Base-by-base conservation (phyloP, 1,284 basidiomycete genomes). In the Abortiporus biennis region DNA sequence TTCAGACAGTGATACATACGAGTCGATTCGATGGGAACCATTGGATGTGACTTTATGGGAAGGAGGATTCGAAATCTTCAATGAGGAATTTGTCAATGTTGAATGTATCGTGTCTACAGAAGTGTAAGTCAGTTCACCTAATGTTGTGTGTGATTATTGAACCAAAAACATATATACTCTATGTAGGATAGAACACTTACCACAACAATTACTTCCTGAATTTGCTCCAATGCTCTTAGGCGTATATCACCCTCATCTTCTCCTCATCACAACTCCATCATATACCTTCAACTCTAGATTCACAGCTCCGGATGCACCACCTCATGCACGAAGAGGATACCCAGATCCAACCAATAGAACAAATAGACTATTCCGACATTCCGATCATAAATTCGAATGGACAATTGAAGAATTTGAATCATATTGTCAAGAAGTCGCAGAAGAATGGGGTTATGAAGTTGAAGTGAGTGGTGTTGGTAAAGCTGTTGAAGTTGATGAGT, bases 351-450 rank as follows among this genome's bases (percentile, higher is more conserved):
- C 83, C 0, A 62, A 67, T 17, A 81, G 91, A 4, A 93, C 91
- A 0, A 65, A 78, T 35, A 75, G 90, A 2, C 58, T 80, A 19
- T 86, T 87, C 62, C 69, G 94, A 44, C 84, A 97, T 58, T 60
- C 68, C 16, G 93, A 96, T 56, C 94, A 97, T 65, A 90, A 94
- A 58, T 90, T 95, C 54, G 93, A 97, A 62, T 95, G 90, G 88
- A 95, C 90, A 0, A 62, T 67, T 0, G 74, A 77, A 2, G 93
- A 96, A 58, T 96, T 94, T 59, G 58, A 64, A 22, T 53, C 56
- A 6, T 96, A 89, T 85, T 92, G 85, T 52, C 54, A 64, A 19
- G 60, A 58, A 1, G 71, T 69, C 2, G 88, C 86, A 1, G 61
- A 62, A 6, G 74, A 78, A 47, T 93, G 86, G 84, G 89, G 86